A percentile compares a stretch with the other conserved stretches of the same genome.
phyloP scores from a whole-genome alignment of 805 yeast species.

The Naumovozyma baii region DNA sequence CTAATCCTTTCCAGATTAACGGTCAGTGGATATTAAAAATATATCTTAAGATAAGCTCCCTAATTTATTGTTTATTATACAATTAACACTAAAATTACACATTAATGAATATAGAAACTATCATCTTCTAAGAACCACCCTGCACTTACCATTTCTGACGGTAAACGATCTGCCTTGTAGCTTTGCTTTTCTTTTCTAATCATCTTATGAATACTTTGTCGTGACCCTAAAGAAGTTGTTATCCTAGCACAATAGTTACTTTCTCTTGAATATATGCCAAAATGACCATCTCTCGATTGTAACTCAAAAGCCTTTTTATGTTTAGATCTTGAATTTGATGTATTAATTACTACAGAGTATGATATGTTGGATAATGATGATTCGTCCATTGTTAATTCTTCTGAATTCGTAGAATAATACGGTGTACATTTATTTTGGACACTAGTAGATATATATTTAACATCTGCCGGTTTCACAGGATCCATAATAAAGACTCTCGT shows the following conservation, averaged over 20 bases:
- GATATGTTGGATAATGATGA: background rate
- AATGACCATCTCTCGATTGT: background rate
- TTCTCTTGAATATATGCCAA: background rate
- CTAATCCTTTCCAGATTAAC: no score
- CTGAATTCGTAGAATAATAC: background rate
- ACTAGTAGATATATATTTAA: background rate
- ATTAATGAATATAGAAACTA: conserved; percentile 15
- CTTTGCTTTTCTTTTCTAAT: background rate
- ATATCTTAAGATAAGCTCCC: no score
- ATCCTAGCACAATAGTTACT: background rate
- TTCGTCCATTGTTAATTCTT: background rate
- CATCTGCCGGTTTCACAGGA: background rate
- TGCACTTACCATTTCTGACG: conserved; percentile 10
- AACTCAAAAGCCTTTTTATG: background rate
- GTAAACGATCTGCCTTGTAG: conserved; percentile 2
- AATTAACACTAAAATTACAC: background rate
- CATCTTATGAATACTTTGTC: background rate
- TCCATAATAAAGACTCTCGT: background rate
- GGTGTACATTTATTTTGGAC: background rate
- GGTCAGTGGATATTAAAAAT: no score
- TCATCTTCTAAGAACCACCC: conserved; percentile 19
- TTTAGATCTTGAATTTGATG: background rate
- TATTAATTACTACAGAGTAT: background rate
- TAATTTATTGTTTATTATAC: no score
- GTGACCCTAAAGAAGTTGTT: background rate